A percentile compares a stretch with the other conserved stretches of the same genome.
These are phyloP conservation scores for Phaffia rhodozyma DNA, from an alignment of 1,284 basidiomycete species.

Conservation along the genomic window DNA sequence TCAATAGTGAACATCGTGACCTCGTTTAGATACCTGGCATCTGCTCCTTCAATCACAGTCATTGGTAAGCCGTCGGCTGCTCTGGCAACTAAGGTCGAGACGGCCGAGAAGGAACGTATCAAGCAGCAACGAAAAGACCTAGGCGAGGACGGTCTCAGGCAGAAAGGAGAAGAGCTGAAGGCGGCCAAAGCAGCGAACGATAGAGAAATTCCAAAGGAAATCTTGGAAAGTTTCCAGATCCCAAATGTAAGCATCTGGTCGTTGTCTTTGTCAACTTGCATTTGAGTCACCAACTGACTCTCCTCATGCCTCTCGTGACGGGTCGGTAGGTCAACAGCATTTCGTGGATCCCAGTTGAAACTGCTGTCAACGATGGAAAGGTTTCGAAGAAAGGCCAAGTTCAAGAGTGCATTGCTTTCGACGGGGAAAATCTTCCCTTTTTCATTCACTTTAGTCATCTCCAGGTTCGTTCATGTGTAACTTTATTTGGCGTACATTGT, in stretches of 20 bases:
- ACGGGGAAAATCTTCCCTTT: conserved; percentile 62
- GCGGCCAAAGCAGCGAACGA: conserved; percentile 81
- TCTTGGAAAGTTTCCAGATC: conserved; percentile 73
- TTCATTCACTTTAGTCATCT: conserved; percentile 87
- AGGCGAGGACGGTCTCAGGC: conserved; percentile 68
- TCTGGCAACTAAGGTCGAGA: conserved; percentile 70
- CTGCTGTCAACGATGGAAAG: conserved; percentile 31
- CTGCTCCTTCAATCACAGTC: conserved; percentile 57
- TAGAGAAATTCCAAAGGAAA: conserved; percentile 61
- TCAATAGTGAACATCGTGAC: conserved; percentile 2
- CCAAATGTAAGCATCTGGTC: conserved; percentile 45
- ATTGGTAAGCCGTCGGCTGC: conserved; percentile 77
- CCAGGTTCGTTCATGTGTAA: conserved; percentile 42
- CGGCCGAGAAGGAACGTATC: conserved; percentile 67
- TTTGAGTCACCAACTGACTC: not conserved
- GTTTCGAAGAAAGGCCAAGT: conserved; percentile 34
- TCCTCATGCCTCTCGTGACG: not conserved
- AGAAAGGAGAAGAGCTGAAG: conserved; percentile 57
- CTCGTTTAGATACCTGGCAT: conserved; percentile 56
- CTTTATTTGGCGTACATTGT: not conserved
- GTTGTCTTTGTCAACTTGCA: not conserved
- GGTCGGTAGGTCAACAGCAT: conserved; percentile 54
- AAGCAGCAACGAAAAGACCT: conserved; percentile 56
- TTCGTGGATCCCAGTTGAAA: conserved; percentile 88
- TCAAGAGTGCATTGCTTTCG: conserved; percentile 54